Evolutionary conservation across 1,284 basidiomycete species (phyloP).

Genomic region (Rhodofomes roseus): DNA sequence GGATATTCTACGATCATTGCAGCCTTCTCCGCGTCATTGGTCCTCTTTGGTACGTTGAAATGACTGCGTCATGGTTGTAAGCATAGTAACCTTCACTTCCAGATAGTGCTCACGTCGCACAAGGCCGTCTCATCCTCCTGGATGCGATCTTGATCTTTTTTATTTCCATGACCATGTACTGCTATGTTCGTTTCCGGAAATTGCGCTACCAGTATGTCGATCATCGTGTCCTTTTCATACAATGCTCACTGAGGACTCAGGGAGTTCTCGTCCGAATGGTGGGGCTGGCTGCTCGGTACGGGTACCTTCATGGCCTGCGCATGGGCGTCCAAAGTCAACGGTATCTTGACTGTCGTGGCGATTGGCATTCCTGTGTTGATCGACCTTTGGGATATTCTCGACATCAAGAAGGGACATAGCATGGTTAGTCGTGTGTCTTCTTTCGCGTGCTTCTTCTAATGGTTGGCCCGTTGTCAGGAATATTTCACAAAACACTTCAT

Average conservation of each 20-base stretch:
- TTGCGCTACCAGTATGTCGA: conserved; percentile 82
- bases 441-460: background rate
- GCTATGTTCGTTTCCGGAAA: conserved; percentile 96
- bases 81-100: conserved; percentile 5
- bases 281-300: conserved; percentile 90
- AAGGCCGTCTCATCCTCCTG: conserved; percentile 93
- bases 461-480: conserved; percentile 47
- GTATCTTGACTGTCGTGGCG: conserved; percentile 86
- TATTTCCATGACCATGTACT: conserved; percentile 90
- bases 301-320: conserved; percentile 94
- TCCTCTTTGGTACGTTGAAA: conserved; percentile 72
- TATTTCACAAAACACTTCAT: conserved; percentile 88
- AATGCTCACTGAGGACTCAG: conserved; percentile 36
- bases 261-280: conserved; percentile 88
- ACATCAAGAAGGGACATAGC: conserved; percentile 77
- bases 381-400: conserved; percentile 94
- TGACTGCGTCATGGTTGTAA: background rate
- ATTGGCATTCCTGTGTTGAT: conserved; percentile 90
- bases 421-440: conserved; percentile 59
- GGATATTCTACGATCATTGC: conserved; percentile 91
- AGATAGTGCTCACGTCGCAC: conserved; percentile 95
- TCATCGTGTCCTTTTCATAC: background rate
- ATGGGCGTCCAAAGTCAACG: conserved; percentile 98
- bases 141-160: conserved; percentile 96
- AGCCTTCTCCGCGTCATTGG: conserved; percentile 80